Percentiles rank a stretch among this genome's conserved stretches.
Evolutionary conservation across 2,329 filamentous ascomycete species (phyloP).

Genomic region (Epichloe glyceriae): DNA sequence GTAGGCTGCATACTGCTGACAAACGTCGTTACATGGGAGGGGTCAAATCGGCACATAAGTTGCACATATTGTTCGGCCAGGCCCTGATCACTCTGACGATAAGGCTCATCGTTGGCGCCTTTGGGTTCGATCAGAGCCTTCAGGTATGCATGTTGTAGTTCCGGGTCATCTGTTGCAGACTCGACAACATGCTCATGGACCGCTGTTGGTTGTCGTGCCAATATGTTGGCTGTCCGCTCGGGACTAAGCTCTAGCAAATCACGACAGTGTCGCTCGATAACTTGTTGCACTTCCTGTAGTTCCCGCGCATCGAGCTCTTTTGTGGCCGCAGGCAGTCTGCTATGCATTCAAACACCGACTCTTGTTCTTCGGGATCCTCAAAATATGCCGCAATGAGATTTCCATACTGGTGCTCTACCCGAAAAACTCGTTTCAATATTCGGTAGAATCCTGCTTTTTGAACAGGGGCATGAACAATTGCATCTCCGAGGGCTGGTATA

Average conservation of each 20-base stretch:
- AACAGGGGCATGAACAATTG: constrained; percentile 64
- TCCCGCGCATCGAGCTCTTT: constrained; percentile 55
- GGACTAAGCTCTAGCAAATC: constrained; percentile 58
- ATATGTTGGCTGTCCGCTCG: constrained; percentile 47
- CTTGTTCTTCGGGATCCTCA: constrained; percentile 66
- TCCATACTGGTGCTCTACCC: constrained; percentile 63
- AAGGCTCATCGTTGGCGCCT: constrained; percentile 20
- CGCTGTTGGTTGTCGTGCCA: constrained; percentile 48
- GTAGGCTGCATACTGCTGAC: constrained; percentile 62
- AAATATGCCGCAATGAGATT: constrained; percentile 72
- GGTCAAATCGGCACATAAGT: constrained; percentile 79
- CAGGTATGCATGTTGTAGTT: constrained; percentile 65
- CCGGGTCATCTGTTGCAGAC: constrained; percentile 44
- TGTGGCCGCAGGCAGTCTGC: constrained; percentile 57
- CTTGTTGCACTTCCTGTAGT: constrained; percentile 52
- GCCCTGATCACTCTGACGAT: constrained; percentile 33
- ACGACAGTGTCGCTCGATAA: constrained; percentile 51
- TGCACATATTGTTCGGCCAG: constrained; percentile 78
- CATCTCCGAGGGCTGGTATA: constrained; percentile 81
- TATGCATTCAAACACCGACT: constrained; percentile 68
- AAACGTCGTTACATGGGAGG: constrained; percentile 73
- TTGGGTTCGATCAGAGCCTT: constrained; percentile 58
- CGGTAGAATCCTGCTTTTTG: constrained; percentile 74
- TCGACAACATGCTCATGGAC: constrained; percentile 55
- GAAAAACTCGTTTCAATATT: constrained; percentile 82